Base-by-base conservation (phyloP, 306 rosid genomes). In the Parietaria judaica region DNA sequence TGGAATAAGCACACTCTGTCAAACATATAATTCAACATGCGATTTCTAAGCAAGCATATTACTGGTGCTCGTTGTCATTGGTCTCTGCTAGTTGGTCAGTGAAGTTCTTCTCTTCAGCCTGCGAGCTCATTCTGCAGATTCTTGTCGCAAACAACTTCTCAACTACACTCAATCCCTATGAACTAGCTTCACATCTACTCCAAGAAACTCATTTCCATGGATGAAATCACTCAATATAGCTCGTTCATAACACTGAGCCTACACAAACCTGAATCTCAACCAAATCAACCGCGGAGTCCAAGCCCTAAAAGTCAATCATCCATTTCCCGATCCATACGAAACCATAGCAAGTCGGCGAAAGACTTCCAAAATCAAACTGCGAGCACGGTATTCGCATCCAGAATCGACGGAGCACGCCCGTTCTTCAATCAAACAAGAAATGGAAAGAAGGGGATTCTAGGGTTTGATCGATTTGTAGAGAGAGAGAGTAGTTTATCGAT, bases 51-150 rank as follows among this genome's bases (percentile, higher is more conserved):
- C 35, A 66, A 65, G 44, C 34, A 5, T 7, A 58, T 75, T 92
- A 92, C 96, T 80, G 82, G 43, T 69, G 78, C 36, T 55, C 58
- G 76, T 80, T 94, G 12, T 74, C 79, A 66, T 74, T 72, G 66
- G 58, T 45, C 37, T 66, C 70, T 17, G 78, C 46, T 44, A 67
- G 68, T 61, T 79, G 81, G 66, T 75, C 82, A 70, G 66, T 47
- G 51, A 57, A 72, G 65, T 36, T 69, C 14, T 66, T 68, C 31
- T 74, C 87, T 58, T 79, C 87, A 31, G 55, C 83, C 80, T 74
- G 88, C 43, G 72, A 74, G 79, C 87, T 86, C 99, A 94, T 94
- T 23, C 75, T 76, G n/a, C n/a, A n/a, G n/a, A n/a, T n/a, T 61
- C 75, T 76, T 58, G 43, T 23, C 63, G 64, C 56, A 56, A 69